Conservation (phyloP, 176 grass and related monocot genomes). For the Zea luxurians region DNA sequence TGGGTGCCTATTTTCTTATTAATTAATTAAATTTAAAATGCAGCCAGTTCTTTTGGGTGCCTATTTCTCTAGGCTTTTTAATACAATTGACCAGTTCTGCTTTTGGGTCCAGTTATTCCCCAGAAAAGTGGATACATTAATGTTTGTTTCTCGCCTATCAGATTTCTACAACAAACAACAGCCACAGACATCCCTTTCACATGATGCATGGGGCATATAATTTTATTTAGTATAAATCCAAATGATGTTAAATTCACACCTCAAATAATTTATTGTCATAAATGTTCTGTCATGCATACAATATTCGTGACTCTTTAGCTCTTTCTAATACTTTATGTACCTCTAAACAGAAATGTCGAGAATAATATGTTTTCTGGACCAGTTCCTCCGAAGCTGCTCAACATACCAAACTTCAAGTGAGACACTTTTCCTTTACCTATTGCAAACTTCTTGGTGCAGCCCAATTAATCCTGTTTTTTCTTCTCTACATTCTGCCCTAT, state of each 20-base stretch:
- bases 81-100: slow-evolving; percentile 17
- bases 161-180: slow-evolving; percentile 19
- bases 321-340: slow-evolving; percentile 38
- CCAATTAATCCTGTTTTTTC: not conserved
- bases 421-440: slow-evolving; percentile 32
- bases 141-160: not conserved
- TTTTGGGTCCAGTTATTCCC: slow-evolving; percentile 11
- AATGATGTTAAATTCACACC: not conserved
- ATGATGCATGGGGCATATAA: not conserved
- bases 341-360: slow-evolving; percentile 75
- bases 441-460: slow-evolving; percentile 13
- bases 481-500: not conserved
- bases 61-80: not conserved
- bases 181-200: not conserved
- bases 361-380: slow-evolving; percentile 93
- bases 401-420: slow-evolving; percentile 89
- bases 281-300: slow-evolving; percentile 21
- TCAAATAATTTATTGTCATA: slow-evolving; percentile 25
- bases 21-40: not conserved
- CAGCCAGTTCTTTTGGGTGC: too few species aligned
- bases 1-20: not conserved
- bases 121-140: not conserved
- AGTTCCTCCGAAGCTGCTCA: slow-evolving; percentile 72
- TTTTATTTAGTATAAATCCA: slow-evolving; percentile 25
- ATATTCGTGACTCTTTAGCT: not conserved